These are phyloP conservation scores for Peltaster fructicola DNA, from an alignment of 2,329 filamentous ascomycete genomes.

Conservation along the genomic window DNA sequence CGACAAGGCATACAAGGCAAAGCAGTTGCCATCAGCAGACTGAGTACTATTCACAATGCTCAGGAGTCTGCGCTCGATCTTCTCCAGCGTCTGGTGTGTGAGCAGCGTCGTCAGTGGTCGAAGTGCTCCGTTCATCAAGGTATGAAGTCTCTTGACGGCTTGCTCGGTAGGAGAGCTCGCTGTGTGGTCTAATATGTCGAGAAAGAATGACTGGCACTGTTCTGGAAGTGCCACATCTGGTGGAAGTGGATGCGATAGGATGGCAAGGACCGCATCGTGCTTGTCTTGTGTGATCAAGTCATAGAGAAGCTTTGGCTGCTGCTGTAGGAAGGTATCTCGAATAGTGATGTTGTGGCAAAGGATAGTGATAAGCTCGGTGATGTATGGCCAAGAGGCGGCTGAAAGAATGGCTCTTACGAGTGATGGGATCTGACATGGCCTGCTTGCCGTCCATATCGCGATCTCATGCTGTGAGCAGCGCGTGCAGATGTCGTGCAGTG, in stretches of 20 bases:
- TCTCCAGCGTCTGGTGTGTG: conserved; percentile 10
- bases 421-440: conserved; percentile 31
- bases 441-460: conserved; percentile 28
- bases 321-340: conserved; percentile 16
- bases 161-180: conserved; percentile 10
- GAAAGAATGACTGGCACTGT: conserved; percentile 16
- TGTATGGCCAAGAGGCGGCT: conserved; percentile 33
- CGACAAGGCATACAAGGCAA: conserved; percentile 20
- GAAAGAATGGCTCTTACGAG: conserved; percentile 31
- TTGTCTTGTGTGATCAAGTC: conserved; percentile 13
- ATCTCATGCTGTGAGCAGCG: conserved; percentile 20
- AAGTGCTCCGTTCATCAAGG: conserved; percentile 17
- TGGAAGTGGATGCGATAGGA: conserved; percentile 17
- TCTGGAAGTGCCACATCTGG: conserved; percentile 14
- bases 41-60: conserved; percentile 15
- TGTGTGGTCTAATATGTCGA: conserved; percentile 16
- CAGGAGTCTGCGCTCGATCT: conserved; percentile 17
- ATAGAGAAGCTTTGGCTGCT: conserved; percentile 16
- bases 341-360: conserved; percentile 21
- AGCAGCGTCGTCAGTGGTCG: conserved; percentile 14
- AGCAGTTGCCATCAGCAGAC: conserved; percentile 13
- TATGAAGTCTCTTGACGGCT: conserved; percentile 16
- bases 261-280: conserved; percentile 10
- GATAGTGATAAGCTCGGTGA: conserved; percentile 30
- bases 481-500: conserved; percentile 19